Evolutionary conservation across 306 rosid species (phyloP).

Genomic region (Glycine tomentella): DNA sequence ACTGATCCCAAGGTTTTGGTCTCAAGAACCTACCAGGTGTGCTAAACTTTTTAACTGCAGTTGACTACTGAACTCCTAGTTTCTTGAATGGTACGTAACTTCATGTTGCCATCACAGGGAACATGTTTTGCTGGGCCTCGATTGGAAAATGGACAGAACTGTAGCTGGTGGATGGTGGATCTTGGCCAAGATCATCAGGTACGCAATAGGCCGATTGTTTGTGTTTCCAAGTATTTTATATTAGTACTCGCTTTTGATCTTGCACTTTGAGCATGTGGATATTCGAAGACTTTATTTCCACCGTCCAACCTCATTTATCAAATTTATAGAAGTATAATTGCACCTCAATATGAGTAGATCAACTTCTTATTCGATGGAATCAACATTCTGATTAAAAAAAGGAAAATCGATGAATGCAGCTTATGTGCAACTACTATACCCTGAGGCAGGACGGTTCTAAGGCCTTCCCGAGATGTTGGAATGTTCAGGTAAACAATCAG

Average conservation of each 20-base stretch:
- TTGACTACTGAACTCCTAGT: slow-evolving; percentile 9
- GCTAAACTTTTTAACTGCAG: neutral
- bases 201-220: slow-evolving; percentile 11
- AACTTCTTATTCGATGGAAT: neutral
- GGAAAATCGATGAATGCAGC: slow-evolving; percentile 59
- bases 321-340: too few relatives aligned
- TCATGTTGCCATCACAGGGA: slow-evolving; percentile 66
- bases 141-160: slow-evolving; percentile 69
- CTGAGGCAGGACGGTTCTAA: slow-evolving; percentile 91
- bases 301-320: slow-evolving; percentile 7
- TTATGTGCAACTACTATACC: slow-evolving; percentile 92
- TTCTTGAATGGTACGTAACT: slow-evolving; percentile 36
- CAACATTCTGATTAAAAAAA: slow-evolving; percentile 37
- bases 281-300: neutral
- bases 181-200: slow-evolving; percentile 91
- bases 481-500: slow-evolving; percentile 69
- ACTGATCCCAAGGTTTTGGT: slow-evolving; percentile 95
- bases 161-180: slow-evolving; percentile 96
- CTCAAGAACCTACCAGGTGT: slow-evolving; percentile 89
- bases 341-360: neutral
- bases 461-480: slow-evolving; percentile 85
- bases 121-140: slow-evolving; percentile 94
- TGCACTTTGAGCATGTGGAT: slow-evolving; percentile 25
- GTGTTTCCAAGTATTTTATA: neutral
- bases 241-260: neutral